phyloP scores from a whole-genome alignment of 768 basidiomycete genomes.

The Kondoa malvinella region DNA sequence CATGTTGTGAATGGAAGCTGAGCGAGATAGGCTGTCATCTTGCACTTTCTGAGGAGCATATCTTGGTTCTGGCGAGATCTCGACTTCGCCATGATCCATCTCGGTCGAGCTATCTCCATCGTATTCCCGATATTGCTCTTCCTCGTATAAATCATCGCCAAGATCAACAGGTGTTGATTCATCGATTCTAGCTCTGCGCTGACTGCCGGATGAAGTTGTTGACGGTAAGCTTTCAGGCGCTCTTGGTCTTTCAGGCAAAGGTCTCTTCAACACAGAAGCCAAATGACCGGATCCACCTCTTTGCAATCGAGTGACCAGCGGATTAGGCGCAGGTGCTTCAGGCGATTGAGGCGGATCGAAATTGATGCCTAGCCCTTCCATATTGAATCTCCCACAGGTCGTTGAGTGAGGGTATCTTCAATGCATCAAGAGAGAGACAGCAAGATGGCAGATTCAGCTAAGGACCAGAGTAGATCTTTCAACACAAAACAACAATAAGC shows the following conservation, averaged over 20 bases:
- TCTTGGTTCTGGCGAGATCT: background rate
- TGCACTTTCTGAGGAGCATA: too few relatives aligned
- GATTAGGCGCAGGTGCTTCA: background rate
- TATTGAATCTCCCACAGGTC: background rate
- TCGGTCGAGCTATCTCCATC: background rate
- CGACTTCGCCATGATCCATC: background rate
- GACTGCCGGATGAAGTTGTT: background rate
- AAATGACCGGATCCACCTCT: background rate
- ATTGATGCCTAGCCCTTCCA: background rate
- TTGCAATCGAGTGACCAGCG: background rate
- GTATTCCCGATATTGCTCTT: background rate
- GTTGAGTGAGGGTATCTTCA: too few relatives aligned
- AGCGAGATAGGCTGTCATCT: background rate
- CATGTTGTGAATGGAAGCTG: background rate
- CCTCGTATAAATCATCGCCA: background rate
- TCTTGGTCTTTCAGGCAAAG: background rate
- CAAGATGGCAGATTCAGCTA: background rate
- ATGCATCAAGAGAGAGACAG: too few relatives aligned
- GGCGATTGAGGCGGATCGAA: background rate
- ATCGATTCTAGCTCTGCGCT: background rate
- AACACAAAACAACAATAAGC: constrained; percentile 13
- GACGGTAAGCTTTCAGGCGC: background rate
- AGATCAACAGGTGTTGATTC: background rate
- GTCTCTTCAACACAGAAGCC: background rate
- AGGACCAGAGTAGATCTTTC: constrained; percentile 30